Conservation (phyloP, 805 yeast genomes). For the Wickerhamiella spandovensis region DNA sequence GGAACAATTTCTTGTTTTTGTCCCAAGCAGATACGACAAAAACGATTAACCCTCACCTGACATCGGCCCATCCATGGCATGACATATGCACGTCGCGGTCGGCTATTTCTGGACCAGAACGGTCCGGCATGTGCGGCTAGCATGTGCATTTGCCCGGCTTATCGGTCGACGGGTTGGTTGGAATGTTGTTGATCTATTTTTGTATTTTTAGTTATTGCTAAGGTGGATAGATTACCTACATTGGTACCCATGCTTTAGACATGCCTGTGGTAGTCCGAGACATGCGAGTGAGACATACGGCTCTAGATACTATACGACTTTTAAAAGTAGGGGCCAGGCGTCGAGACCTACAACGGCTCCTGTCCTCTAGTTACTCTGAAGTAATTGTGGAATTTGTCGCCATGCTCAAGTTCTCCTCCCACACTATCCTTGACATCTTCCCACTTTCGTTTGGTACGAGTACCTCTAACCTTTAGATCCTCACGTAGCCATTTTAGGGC, state of each 20-base stretch:
- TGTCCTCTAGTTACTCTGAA: slow-evolving; percentile 21
- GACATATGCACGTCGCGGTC: background rate
- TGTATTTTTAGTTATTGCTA: no score
- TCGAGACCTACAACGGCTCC: background rate
- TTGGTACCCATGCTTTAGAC: no score
- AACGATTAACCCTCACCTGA: background rate
- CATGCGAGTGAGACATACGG: no score
- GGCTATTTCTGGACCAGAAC: no score
- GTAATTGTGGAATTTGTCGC: slow-evolving; percentile 18
- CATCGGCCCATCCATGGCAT: background rate
- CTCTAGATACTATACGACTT: no score
- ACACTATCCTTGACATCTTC: slow-evolving; percentile 34
- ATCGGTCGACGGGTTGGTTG: no score
- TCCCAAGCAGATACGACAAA: background rate
- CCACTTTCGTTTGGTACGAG: slow-evolving; percentile 42
- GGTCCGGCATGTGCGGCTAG: no score
- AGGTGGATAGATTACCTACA: no score
- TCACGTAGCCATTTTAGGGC: slow-evolving; percentile 26
- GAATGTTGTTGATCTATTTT: no score
- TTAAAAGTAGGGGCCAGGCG: no score
- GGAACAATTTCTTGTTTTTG: background rate
- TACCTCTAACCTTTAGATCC: slow-evolving; percentile 22
- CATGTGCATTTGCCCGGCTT: no score
- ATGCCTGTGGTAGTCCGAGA: no score
- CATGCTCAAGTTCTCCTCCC: slow-evolving; percentile 17